phyloP scores from a whole-genome alignment of 352 stramenopile genomes.

The Phytophthora citricola region DNA sequence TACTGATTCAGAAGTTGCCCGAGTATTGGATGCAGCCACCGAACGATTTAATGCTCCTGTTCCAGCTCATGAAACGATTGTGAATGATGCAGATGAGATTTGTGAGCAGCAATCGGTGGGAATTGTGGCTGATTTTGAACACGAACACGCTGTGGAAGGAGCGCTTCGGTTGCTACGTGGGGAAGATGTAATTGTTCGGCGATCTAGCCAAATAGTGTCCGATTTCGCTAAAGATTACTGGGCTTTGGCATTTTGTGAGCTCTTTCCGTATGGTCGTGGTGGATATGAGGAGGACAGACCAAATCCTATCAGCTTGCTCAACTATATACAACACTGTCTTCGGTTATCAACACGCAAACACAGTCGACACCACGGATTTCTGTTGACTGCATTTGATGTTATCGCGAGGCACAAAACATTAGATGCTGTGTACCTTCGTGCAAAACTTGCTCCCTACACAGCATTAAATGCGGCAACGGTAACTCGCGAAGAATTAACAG shows the following conservation, averaged over 20 bases:
- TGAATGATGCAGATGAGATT: neutral
- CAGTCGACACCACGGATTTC: neutral
- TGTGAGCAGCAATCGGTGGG: neutral
- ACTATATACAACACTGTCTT: neutral
- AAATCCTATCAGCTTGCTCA: neutral
- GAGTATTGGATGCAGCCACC: neutral
- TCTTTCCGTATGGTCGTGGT: slow-evolving; percentile 5
- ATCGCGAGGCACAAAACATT: neutral
- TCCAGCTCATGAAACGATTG: neutral
- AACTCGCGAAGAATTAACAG: neutral
- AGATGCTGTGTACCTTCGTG: too few relatives aligned
- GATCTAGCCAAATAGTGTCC: neutral
- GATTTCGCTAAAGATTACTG: slow-evolving; percentile 1
- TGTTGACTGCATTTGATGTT: neutral
- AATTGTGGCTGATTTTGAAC: neutral
- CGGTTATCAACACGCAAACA: neutral
- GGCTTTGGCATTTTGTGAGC: neutral
- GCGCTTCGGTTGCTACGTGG: neutral
- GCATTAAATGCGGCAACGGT: neutral
- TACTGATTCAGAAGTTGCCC: neutral
- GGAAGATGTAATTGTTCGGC: neutral
- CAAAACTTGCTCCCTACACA: too few relatives aligned
- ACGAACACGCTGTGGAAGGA: neutral
- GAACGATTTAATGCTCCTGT: neutral
- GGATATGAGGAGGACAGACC: neutral